Conservation (phyloP, 2,329 filamentous ascomycete genomes). For the Kalmusia sp. region DNA sequence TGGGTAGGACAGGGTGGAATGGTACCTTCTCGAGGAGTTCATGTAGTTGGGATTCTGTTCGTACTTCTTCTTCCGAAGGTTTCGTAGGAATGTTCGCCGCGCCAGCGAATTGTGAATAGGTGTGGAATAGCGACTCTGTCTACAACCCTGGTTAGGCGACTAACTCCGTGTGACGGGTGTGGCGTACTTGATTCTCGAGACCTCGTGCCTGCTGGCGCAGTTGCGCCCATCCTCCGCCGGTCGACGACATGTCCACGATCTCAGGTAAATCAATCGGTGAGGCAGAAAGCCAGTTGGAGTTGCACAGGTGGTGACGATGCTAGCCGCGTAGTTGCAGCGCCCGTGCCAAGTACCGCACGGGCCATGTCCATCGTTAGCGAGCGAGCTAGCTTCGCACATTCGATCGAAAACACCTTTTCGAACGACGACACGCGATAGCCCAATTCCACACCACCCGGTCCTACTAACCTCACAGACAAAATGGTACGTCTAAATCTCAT, state of each 20-base stretch:
- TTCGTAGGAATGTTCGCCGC: slow-evolving; percentile 80
- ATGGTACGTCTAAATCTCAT: slow-evolving; percentile 43
- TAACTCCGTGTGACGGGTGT: slow-evolving; percentile 18
- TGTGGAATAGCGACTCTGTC: slow-evolving; percentile 85
- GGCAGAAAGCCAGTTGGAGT: background rate
- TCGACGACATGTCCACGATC: slow-evolving; percentile 44
- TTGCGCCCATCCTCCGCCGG: slow-evolving; percentile 78
- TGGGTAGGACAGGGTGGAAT: slow-evolving; percentile 15
- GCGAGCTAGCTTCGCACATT: slow-evolving; percentile 32
- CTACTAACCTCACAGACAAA: slow-evolving; percentile 46
- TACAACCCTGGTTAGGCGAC: slow-evolving; percentile 48
- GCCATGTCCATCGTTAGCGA: slow-evolving; percentile 4
- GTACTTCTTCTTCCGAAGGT: slow-evolving; percentile 82
- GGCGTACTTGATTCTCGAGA: slow-evolving; percentile 83
- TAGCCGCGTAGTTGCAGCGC: background rate
- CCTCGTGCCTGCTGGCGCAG: slow-evolving; percentile 89
- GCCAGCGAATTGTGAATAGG: slow-evolving; percentile 89
- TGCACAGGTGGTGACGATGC: background rate
- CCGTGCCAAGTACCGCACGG: slow-evolving; percentile 31
- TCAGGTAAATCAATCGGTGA: background rate
- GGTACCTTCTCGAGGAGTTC: slow-evolving; percentile 82
- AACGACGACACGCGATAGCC: slow-evolving; percentile 48
- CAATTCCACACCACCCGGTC: slow-evolving; percentile 41
- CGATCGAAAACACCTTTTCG: slow-evolving; percentile 20
- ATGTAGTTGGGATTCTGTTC: slow-evolving; percentile 80